Evolutionary conservation across 768 basidiomycete species (phyloP).

Genomic region (Suillus plorans): DNA sequence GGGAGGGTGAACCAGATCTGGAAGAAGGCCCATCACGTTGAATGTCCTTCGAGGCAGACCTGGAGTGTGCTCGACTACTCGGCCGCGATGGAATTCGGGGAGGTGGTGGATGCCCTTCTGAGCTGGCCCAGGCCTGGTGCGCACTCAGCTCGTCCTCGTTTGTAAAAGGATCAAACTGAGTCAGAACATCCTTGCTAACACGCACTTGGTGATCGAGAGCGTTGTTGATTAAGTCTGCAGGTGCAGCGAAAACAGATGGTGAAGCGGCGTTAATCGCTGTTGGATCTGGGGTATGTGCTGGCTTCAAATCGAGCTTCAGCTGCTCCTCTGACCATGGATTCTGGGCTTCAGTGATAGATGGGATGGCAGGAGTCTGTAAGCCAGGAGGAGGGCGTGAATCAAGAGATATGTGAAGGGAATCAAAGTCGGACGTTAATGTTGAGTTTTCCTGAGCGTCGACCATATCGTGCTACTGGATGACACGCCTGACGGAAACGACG

Average conservation of each 20-base stretch:
- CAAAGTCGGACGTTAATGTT: neutral
- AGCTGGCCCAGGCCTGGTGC: conserved; percentile 60
- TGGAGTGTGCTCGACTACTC: conserved; percentile 9
- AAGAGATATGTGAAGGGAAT: conserved; percentile 2
- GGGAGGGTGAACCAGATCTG: conserved; percentile 25
- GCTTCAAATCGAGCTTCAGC: conserved; percentile 11
- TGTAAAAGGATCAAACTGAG: conserved; percentile 69
- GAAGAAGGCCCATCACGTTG: conserved; percentile 7
- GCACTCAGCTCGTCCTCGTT: conserved; percentile 58
- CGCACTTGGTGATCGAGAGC: conserved; percentile 14
- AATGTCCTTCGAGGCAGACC: conserved; percentile 11
- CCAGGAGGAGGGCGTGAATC: conserved; percentile 1
- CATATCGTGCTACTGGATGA: neutral
- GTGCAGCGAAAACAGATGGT: conserved; percentile 33
- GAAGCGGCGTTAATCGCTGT: conserved; percentile 41
- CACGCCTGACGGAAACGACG: neutral
- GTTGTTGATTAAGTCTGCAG: conserved; percentile 3
- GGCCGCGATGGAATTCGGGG: conserved; percentile 29
- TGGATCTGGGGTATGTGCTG: conserved; percentile 41
- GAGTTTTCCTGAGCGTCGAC: neutral
- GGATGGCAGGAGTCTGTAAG: neutral
- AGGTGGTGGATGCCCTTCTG: conserved; percentile 62
- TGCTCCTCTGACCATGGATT: conserved; percentile 24
- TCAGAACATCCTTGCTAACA: conserved; percentile 43
- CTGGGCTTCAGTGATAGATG: conserved; percentile 1